A percentile compares a stretch with the other conserved stretches of the same genome.
Evolutionary conservation across 768 basidiomycete species (phyloP).

Genomic region (Boletus vinaceobasis): DNA sequence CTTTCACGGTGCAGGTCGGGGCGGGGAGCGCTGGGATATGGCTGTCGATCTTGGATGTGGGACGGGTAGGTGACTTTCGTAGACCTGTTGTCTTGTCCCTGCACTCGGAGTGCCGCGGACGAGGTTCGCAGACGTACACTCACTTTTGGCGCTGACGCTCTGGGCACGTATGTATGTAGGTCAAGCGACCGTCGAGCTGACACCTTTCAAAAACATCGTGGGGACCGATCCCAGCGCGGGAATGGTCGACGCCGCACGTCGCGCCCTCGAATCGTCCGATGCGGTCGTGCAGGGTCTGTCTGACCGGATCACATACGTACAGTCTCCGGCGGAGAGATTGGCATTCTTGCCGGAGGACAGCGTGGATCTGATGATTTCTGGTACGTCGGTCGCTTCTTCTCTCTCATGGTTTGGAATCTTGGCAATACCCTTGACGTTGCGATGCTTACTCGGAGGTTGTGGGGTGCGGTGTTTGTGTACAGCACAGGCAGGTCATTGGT

Average conservation of each 20-base stretch:
- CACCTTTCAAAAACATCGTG: conserved; percentile 54
- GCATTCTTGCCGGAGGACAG: conserved; percentile 45
- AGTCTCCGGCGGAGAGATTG: conserved; percentile 55
- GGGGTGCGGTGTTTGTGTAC: not conserved
- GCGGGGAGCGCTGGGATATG: conserved; percentile 41
- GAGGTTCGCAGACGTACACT: not conserved
- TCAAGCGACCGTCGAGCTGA: conserved; percentile 63
- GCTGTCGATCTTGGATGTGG: conserved; percentile 83
- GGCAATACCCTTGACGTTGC: not conserved
- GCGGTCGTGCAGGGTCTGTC: conserved; percentile 8
- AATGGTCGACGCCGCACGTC: conserved; percentile 63
- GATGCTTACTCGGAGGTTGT: not conserved
- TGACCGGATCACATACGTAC: conserved; percentile 33
- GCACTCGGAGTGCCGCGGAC: not conserved
- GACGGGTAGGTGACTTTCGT: conserved; percentile 49
- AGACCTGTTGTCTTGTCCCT: not conserved
- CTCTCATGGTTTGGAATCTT: not conserved
- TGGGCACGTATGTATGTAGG: not conserved
- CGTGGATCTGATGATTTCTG: conserved; percentile 69
- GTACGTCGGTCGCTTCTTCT: conserved; percentile 32
- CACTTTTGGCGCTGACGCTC: not conserved
- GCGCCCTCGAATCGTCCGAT: conserved; percentile 5
- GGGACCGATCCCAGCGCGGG: conserved; percentile 70
- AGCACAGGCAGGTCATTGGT: conserved; percentile 87
- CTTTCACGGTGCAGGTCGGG: conserved; percentile 43